Base-by-base conservation (phyloP, 2,329 filamentous ascomycete species). In the Ambrosiella xylebori region DNA sequence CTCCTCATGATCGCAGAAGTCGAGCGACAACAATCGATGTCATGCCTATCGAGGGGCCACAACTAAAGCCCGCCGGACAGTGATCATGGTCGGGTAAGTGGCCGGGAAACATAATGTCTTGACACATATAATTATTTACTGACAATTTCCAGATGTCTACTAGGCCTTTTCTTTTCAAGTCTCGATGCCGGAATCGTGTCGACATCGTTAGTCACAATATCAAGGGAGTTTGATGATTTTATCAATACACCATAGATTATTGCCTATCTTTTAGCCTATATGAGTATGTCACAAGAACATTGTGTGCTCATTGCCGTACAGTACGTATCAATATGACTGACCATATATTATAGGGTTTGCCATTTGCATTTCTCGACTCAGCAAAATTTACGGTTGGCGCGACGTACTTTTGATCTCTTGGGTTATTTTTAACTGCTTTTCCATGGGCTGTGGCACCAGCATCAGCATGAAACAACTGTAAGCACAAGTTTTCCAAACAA, bases 161-260 rank as follows among this genome's bases (percentile, higher is more conserved):
- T 74, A 2, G 77, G 78, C 2, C 70, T 81, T 1, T 70, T 81
- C 13, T 77, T 81, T 62, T 78, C 78, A 3, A 78, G 74, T 35
- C 69, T 80, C 44, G 78, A 81, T 61, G 76, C 76, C 1, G 79
- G 76, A 0, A 80, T 81, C 57, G 74, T 80, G 13, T 78, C 77
- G 12, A 80, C 78, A 0, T 78, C 78, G 1, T 69, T 81, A 0
- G 71, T 79, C n/a, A 75, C 74, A 17, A 78, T 81, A 58, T 78
- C 77, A 2, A 68, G 73, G 44, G 74, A 79, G 54, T 68, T 79
- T 13, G 63, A 71, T 7, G 73, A 79, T 62, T 77, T 76, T 62
- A 68, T 72, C 54, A 73, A 77, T 60, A 73, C 74, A 2, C 73
- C 76, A 36, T 81, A 78, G 77, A 72, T 79, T 39, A 71, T 80